phyloP scores from a whole-genome alignment of 1,284 basidiomycete species.

The Singerocomus rubriflavus region DNA sequence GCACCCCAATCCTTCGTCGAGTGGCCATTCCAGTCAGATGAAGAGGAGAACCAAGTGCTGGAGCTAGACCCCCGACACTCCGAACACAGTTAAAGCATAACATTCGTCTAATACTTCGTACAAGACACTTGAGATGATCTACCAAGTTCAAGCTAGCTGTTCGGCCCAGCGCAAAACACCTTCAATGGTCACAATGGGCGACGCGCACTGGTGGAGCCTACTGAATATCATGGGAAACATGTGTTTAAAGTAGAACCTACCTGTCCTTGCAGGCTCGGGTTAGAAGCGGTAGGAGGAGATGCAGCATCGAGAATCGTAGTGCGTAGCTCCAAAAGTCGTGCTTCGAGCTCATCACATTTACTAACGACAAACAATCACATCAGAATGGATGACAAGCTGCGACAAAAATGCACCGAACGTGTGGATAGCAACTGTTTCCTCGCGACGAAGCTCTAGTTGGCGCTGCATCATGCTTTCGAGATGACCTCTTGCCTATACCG shows the following conservation, averaged over 20 bases:
- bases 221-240: not conserved
- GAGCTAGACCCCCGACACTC: constrained; percentile 23
- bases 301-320: constrained; percentile 17
- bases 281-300: not conserved
- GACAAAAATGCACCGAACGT: constrained; percentile 40
- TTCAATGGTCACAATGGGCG: constrained; percentile 26
- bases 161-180: constrained; percentile 65
- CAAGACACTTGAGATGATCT: not conserved
- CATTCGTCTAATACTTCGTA: not conserved
- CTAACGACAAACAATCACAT: constrained; percentile 33
- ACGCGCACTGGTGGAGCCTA: constrained; percentile 10
- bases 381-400: constrained; percentile 1
- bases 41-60: too few species aligned
- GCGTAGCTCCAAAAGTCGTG: constrained; percentile 54
- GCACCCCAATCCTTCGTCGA: constrained; percentile 70
- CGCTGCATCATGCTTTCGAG: constrained; percentile 74
- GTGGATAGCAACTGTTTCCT: constrained; percentile 65
- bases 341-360: constrained; percentile 67
- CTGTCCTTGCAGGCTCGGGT: constrained; percentile 12
- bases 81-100: not conserved
- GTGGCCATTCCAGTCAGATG: constrained; percentile 51
- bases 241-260: constrained; percentile 7
- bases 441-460: constrained; percentile 63
- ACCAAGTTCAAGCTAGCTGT: constrained; percentile 36
- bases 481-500: constrained; percentile 61